Evolutionary conservation across 148 eudicot species (phyloP), one percentile per base, ranked within the genome.

Genomic region (Vaccinium darrowii): DNA sequence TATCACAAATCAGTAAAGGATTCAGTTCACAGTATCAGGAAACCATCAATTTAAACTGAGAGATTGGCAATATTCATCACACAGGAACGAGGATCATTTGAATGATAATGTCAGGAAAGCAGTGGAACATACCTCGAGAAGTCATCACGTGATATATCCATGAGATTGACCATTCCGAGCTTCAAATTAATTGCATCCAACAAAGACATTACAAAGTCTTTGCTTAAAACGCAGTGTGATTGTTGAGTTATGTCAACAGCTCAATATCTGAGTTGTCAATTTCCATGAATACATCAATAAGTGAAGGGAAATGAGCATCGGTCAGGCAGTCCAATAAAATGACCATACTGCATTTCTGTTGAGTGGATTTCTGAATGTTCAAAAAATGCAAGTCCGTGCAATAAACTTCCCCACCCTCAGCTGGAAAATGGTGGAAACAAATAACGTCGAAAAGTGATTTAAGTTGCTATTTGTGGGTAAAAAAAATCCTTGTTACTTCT

Each of bases 291-390:
- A 89, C 65, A 79, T 90, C 96, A 30, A 89, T 63, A 58, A 93
- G 92, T 16, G 94, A 91, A 60, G 62, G 75, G 18, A 91, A 84
- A 65, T 93, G 92, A 25, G 63, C 87, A 88, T 89, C 91, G 84
- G 86, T 89, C 18, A 92, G 88, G 47, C 84, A 83, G 84, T 91
- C 88, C 80, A 92, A 74, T 78, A 78, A 80, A 84, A 93, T 52
- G 57, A 52, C 74, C 19, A 91, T 80, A 33, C 51, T 81, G 81
- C 88, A 85, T 85, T 39, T 89, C 90, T 87, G 86, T 84, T 72
- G 47, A 43, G 76, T 49, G 51, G 83, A 77, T 83, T 88, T 89
- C 86, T 88, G 91, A 78, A 82, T 39, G 80, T 84, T 86, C 58
- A 89, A 53, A 39, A 49, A n/a, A 53, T 30, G 63, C 54, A 18